These are phyloP conservation scores for Margaritispora aquatica DNA, from an alignment of 495 filamentous ascomycete genomes.

Conservation along the genomic window DNA sequence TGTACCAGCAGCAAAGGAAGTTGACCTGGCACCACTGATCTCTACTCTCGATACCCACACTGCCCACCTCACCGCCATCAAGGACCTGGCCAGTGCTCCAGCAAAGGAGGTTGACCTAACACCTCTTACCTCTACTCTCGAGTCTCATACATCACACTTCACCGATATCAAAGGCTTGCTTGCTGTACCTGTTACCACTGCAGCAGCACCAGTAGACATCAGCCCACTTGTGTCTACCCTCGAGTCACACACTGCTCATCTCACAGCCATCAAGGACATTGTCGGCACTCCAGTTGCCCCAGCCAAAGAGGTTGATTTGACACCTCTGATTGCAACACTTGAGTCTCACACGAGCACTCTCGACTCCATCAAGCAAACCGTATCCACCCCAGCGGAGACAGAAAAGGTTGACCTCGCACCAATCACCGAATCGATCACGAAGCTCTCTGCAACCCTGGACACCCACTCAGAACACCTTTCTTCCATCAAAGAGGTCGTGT, in stretches of 20 bases:
- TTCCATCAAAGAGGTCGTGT: constrained; percentile 4
- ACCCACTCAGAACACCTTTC: neutral
- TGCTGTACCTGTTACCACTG: neutral
- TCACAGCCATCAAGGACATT: neutral
- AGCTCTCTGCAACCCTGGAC: constrained; percentile 1
- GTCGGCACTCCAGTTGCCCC: neutral
- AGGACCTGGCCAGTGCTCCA: constrained; percentile 1
- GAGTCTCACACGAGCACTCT: neutral
- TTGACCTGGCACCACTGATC: constrained; percentile 2
- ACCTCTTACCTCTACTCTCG: constrained; percentile 7
- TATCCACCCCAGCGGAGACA: neutral
- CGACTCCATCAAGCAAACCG: neutral
- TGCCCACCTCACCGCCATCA: constrained; percentile 4
- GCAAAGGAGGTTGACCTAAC: constrained; percentile 11
- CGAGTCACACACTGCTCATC: constrained; percentile 1
- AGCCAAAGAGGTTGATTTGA: neutral
- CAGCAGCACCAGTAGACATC: constrained; percentile 4
- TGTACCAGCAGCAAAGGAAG: constrained; percentile 3
- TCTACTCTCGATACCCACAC: neutral
- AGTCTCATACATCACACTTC: constrained; percentile 8
- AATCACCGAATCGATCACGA: neutral
- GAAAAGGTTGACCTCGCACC: constrained; percentile 7
- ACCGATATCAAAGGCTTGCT: neutral
- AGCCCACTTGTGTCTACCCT: constrained; percentile 1
- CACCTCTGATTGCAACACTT: constrained; percentile 4